Evolutionary conservation across 1,139 yeast species (phyloP), one percentile per base, ranked within the genome.

Genomic region (Suhomyces guaymorum): DNA sequence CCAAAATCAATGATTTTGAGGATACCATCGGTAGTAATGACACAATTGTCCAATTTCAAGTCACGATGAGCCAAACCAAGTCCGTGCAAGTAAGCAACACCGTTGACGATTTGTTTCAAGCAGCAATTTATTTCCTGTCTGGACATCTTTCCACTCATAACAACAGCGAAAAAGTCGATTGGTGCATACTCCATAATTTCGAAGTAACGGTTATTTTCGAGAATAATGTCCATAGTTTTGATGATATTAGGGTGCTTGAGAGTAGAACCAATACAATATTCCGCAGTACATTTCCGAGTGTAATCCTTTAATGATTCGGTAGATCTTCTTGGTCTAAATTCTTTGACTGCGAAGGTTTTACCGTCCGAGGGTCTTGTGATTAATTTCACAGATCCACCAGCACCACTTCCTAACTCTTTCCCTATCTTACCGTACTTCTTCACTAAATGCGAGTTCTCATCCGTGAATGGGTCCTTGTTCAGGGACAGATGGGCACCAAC

Each of bases 111-210:
- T 62, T 94, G 98, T 54, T 82, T 85, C 54, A 90, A 80, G 55
- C 96, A 87, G 55, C 97, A 90, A 52, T 86, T 82, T 21, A 92
- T 78, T 59, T 94, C 97, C 31, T 75, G 78, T 46, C 83, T 71
- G 11, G 86, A 70, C 97, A 94, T 89, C 49, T 82, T 78, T 27
- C 96, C 96, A 33, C 95, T 84, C 99, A 94, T 94, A 26, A 94
- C 98, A 31, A 92, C 90, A 2, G 97, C 96, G 65, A 94, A 94
- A 57, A 90, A 84, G 61, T 94, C 99, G 41, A 84, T 85, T 14
- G 96, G 97, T 40, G 97, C 94, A 57, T 87, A 94, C 58, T 94
- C 98, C 98, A 94, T 92, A 32, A 94, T 90, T 60, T 94, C 97
- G 58, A 81, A 92, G 55, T 87, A 87, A 47, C 89, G 78, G 43